Conservation (phyloP, 2,329 filamentous ascomycete species). For the Chalaropsis ovoidea region DNA sequence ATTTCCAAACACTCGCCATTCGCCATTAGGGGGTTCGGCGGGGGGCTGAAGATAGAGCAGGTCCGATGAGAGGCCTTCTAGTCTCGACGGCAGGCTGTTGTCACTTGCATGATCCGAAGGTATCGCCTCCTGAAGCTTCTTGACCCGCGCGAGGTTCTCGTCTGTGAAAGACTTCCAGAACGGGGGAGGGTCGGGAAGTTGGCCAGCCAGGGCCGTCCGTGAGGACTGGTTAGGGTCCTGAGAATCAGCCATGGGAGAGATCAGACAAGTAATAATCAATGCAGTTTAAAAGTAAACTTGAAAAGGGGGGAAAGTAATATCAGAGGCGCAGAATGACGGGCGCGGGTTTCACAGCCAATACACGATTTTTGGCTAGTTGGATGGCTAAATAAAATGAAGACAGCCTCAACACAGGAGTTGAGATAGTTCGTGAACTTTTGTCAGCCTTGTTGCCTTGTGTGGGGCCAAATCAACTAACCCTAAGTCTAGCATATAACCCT, state of each 20-base stretch:
- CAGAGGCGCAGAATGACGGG: too few relatives aligned
- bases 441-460: too few relatives aligned
- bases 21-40: constrained; percentile 56
- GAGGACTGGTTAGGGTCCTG: constrained; percentile 38
- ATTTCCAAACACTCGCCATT: constrained; percentile 65
- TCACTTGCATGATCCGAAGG: background rate
- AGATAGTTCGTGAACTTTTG: too few relatives aligned
- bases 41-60: constrained; percentile 74
- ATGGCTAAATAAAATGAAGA: too few relatives aligned
- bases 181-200: constrained; percentile 76
- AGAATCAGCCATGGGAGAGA: constrained; percentile 44
- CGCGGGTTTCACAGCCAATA: too few relatives aligned
- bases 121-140: constrained; percentile 35
- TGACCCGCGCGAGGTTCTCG: constrained; percentile 54
- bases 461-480: too few relatives aligned
- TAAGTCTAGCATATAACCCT: too few relatives aligned
- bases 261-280: background rate
- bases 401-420: too few relatives aligned
- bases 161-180: constrained; percentile 85
- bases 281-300: too few relatives aligned
- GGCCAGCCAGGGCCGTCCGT: constrained; percentile 44
- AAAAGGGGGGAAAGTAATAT: too few relatives aligned
- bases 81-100: background rate
- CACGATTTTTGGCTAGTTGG: too few relatives aligned
- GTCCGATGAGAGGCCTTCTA: constrained; percentile 51